These are phyloP conservation scores for Lasiosphaeria ovina DNA, from an alignment of 495 filamentous ascomycete species.

Conservation along the genomic window DNA sequence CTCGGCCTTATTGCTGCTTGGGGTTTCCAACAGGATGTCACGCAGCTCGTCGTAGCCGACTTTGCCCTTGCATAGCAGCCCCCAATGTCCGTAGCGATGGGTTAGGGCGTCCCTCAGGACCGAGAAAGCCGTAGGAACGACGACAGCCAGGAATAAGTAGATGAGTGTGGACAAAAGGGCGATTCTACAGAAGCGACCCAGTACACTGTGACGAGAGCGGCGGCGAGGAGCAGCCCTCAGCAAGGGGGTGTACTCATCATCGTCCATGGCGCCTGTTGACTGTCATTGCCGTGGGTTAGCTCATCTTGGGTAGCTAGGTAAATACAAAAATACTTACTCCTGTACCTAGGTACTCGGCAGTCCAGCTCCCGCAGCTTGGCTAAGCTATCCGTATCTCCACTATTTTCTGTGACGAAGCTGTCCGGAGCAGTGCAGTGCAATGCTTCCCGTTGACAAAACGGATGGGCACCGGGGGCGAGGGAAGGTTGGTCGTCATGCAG, in stretches of 20 bases:
- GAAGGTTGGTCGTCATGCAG: too few species aligned
- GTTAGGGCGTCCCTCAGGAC: constrained; percentile 33
- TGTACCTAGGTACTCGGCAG: too few species aligned
- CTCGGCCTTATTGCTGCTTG: constrained; percentile 61
- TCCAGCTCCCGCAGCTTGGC: too few species aligned
- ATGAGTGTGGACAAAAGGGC: constrained; percentile 55
- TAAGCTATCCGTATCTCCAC: too few species aligned
- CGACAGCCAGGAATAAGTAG: constrained; percentile 58
- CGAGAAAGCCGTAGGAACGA: constrained; percentile 51
- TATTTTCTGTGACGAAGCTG: too few species aligned
- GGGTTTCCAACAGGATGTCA: constrained; percentile 67
- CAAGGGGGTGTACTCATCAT: constrained; percentile 60
- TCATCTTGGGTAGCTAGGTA: too few species aligned
- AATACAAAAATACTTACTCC: too few species aligned
- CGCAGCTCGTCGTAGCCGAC: constrained; percentile 66
- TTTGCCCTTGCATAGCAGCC: constrained; percentile 35
- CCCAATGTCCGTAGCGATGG: constrained; percentile 33
- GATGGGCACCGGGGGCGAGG: too few species aligned
- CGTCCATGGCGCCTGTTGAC: not conserved
- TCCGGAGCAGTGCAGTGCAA: too few species aligned
- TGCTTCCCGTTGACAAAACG: too few species aligned
- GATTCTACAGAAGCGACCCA: constrained; percentile 73
- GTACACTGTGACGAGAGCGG: constrained; percentile 64
- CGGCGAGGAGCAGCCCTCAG: constrained; percentile 53
- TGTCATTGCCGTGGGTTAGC: too few species aligned